phyloP scores from a whole-genome alignment of 768 basidiomycete species.

The Heimioporus sp. region DNA sequence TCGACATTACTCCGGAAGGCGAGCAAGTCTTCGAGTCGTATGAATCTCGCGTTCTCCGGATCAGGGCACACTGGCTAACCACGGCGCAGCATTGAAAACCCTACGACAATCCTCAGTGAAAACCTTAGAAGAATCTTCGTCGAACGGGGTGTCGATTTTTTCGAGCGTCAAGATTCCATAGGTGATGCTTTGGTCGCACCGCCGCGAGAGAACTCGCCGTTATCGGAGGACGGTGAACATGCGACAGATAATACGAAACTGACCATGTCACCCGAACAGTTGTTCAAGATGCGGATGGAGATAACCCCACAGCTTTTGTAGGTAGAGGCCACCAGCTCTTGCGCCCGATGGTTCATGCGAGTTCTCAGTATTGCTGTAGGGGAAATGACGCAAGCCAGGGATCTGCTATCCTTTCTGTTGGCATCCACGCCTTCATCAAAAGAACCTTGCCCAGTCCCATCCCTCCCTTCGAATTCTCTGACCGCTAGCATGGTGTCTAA shows the following conservation, averaged over 20 bases:
- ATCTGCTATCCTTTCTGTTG: slow-evolving; percentile 62
- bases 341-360: slow-evolving; percentile 12
- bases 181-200: slow-evolving; percentile 24
- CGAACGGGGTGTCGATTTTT: slow-evolving; percentile 76
- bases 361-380: slow-evolving; percentile 62
- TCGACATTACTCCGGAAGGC: slow-evolving; percentile 71
- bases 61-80: slow-evolving; percentile 15
- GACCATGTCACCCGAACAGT: slow-evolving; percentile 70
- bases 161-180: slow-evolving; percentile 46
- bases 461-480: slow-evolving; percentile 38
- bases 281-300: slow-evolving; percentile 71
- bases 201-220: slow-evolving; percentile 24
- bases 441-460: slow-evolving; percentile 27
- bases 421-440: slow-evolving; percentile 36
- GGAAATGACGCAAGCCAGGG: slow-evolving; percentile 76
- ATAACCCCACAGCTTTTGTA: slow-evolving; percentile 72
- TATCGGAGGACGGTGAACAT: slow-evolving; percentile 27
- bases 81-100: slow-evolving; percentile 48
- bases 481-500: slow-evolving; percentile 67
- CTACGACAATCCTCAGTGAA: slow-evolving; percentile 57
- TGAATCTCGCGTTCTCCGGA: slow-evolving; percentile 22
- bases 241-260: slow-evolving; percentile 31
- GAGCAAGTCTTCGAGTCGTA: slow-evolving; percentile 72
- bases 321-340: slow-evolving; percentile 30
- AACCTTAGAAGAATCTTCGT: slow-evolving; percentile 66